These are phyloP conservation scores for Leccinum colubrinum DNA, from an alignment of 1,284 basidiomycete species.

Conservation along the genomic window DNA sequence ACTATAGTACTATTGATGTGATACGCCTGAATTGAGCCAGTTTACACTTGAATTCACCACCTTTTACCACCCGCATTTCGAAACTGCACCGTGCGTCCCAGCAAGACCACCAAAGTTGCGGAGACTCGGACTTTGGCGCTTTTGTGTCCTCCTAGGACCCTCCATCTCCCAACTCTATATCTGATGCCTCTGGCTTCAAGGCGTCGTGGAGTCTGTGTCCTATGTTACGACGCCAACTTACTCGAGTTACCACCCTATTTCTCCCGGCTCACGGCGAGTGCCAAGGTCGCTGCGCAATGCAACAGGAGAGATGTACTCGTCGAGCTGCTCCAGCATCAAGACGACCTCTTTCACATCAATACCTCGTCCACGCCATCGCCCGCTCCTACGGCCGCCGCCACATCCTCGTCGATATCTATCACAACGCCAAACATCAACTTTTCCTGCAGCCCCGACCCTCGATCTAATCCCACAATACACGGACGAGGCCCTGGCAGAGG, in stretches of 20 bases:
- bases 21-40: too few species aligned
- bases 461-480: constrained; percentile 2
- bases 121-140: too few species aligned
- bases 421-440: not conserved
- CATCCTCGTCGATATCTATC: not conserved
- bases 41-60: too few species aligned
- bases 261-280: constrained; percentile 53
- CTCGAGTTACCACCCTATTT: constrained; percentile 44
- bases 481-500: constrained; percentile 21
- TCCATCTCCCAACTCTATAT: constrained; percentile 26
- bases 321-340: constrained; percentile 56
- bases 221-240: not conserved
- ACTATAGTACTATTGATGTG: too few species aligned
- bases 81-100: too few species aligned
- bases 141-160: constrained; percentile 47
- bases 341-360: constrained; percentile 56
- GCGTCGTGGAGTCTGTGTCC: not conserved
- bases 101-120: too few species aligned
- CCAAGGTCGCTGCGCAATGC: constrained; percentile 49
- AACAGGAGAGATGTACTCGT: constrained; percentile 55
- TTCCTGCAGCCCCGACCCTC: not conserved
- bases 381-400: too few species aligned
- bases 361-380: not conserved
- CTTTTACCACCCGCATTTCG: too few species aligned
- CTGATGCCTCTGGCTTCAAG: not conserved